Base-by-base conservation (phyloP, 1,139 yeast genomes). In the Yamadazyma triangularis region DNA sequence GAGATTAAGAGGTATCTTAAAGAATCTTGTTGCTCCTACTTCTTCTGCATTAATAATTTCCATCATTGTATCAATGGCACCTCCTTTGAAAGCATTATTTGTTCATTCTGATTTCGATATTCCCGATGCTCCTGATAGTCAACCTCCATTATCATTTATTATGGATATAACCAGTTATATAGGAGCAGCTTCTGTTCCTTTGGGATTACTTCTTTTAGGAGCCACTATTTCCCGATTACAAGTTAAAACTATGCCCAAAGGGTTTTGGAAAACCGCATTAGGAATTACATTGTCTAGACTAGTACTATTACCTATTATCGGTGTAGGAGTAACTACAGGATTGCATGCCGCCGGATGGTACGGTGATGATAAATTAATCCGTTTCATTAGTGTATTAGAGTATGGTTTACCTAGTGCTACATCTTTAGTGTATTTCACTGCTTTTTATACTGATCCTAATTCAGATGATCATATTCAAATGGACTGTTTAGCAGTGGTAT, bases 371-470 rank as follows among this genome's bases (percentile, higher is more conserved):
- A 48, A 47, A 14, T 41, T 67, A 16, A 46, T 68, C 14, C 57
- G 77, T 20, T 84, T 89, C 45, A 81, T 88, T 11, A 73, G 85
- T 47, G 82, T 83, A 13, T 66, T 88, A 28, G 78, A 82, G 13
- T 82, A 79, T 52, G 88, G 93, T 0, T 69, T 86, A 36, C 96
- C 96, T 0, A 80, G 84, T 39, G 95, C 96, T 0, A 88, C 96
- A 0, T 73, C 88, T 1, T 73, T 86, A 45, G 79, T 88, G 13
- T 88, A 86, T 51, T 66, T 88, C 40, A 86, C 96, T 3, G 91
- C 95, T 4, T 79, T 85, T 50, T 85, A 79, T 53, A 79, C 91
- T 2, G 83, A 81, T 27, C 77, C 83, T 1, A 66, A 64, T 28
- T 61, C 73, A 7, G 76, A 65, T 1, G 76, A 73, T 16, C 83